Conservation (phyloP, 2,329 filamentous ascomycete species). For the Talaromyces marneffei region DNA sequence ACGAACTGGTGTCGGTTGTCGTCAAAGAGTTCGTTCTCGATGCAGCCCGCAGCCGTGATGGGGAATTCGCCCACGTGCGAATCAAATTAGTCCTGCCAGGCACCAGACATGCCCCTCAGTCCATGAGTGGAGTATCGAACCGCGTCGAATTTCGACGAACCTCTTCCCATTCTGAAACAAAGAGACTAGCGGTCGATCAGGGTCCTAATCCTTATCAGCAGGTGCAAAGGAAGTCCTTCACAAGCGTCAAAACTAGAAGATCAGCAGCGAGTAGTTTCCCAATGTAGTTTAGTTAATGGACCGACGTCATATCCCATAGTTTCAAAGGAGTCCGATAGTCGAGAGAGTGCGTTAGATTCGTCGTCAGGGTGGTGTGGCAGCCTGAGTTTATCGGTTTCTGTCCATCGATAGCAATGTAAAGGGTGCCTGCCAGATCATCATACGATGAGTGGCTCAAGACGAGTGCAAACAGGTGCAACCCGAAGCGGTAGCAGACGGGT, state of each 20-base stretch:
- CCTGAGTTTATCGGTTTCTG: too few species aligned
- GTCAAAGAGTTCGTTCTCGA: background rate
- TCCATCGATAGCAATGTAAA: too few species aligned
- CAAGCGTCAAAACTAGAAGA: background rate
- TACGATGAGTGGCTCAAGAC: too few species aligned
- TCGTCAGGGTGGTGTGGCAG: too few species aligned
- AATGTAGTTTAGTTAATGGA: background rate
- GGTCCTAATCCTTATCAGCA: background rate
- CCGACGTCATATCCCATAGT: background rate
- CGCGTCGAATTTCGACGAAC: background rate
- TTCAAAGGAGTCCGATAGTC: background rate
- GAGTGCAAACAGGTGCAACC: too few species aligned
- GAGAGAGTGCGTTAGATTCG: too few species aligned
- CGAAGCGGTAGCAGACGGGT: too few species aligned
- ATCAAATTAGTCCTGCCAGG: background rate
- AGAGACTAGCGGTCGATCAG: background rate
- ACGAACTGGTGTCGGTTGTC: background rate
- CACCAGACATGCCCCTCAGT: background rate
- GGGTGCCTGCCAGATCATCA: too few species aligned
- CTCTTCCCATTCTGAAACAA: background rate
- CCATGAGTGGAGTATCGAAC: background rate
- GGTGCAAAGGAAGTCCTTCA: background rate
- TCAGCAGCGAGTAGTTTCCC: background rate
- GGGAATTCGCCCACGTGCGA: background rate
- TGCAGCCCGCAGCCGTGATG: background rate